phyloP scores from a whole-genome alignment of 176 grass and related monocot genomes.

The Secale cereale region DNA sequence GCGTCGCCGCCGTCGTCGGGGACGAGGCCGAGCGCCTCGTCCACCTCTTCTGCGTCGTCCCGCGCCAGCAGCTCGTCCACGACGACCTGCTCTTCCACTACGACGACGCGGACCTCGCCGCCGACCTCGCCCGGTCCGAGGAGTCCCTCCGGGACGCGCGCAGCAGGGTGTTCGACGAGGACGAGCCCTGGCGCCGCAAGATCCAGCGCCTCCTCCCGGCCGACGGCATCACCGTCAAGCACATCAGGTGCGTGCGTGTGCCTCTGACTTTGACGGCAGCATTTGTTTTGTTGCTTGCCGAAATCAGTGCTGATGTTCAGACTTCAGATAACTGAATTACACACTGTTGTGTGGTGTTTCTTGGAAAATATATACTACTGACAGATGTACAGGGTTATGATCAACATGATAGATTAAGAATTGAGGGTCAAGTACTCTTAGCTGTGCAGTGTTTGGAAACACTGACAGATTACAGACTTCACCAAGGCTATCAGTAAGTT shows the following conservation, averaged over 20 bases:
- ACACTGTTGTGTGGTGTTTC: too few species aligned
- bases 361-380: not conserved
- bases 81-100: slow-evolving; percentile 53
- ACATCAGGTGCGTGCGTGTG: slow-evolving; percentile 29
- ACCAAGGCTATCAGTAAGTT: too few species aligned
- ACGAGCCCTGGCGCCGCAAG: slow-evolving; percentile 58
- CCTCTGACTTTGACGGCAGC: not conserved
- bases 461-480: too few species aligned
- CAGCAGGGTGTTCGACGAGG: slow-evolving; percentile 27
- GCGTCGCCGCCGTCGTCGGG: slow-evolving; percentile 46
- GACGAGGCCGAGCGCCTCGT: slow-evolving; percentile 60
- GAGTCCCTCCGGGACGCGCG: slow-evolving; percentile 43
- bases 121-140: slow-evolving; percentile 39
- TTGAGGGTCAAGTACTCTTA: too few species aligned
- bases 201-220: slow-evolving; percentile 52
- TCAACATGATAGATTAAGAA: not conserved
- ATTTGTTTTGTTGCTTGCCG: too few species aligned
- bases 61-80: slow-evolving; percentile 54
- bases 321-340: too few species aligned
- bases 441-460: too few species aligned
- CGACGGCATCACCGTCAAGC: slow-evolving; percentile 53
- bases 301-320: not conserved
- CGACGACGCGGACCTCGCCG: slow-evolving; percentile 41
- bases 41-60: slow-evolving; percentile 91
- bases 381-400: not conserved